Base-by-base conservation (phyloP, 2,329 filamentous ascomycete genomes). In the Chaetoscypha palmicola region DNA sequence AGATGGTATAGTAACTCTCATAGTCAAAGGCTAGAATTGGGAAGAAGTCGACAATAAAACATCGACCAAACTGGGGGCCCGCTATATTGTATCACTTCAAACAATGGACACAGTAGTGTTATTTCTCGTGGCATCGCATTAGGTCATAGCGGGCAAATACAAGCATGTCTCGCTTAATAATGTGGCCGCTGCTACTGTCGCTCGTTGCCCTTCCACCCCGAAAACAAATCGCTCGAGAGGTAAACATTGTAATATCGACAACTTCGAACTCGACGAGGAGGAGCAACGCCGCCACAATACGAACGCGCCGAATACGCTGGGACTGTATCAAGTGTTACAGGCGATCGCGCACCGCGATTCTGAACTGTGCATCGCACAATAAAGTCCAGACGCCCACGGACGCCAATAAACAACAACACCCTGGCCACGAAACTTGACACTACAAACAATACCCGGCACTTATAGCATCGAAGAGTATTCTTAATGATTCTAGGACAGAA, bases 371-470 rank as follows among this genome's bases (percentile, higher is more conserved):
- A 33, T 21, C 16, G 22, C n/a, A 22, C 21, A 23, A 21, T 36
- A 21, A 34, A n/a, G 36, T 28, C 12, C 32, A 31, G 14, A 28
- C 26, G 17, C 20, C 34, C 19, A 16, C 31, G 21, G 19, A 32
- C 30, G 35, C n/a, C 26, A 19, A 51, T 55, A 55, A 57, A 51
- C 49, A 53, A 54, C 43, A 46, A 50, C 37, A 35, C 26, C 53
- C 49, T 53, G 54, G 47, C 52, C 50, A 50, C 50, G 40, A 39
- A n/a, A n/a, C n/a, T n/a, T n/a, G n/a, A n/a, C n/a, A n/a, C n/a
- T n/a, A n/a, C n/a, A 31, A 31, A 4, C 28, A 31, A 31, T 31
- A 31, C 28, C 28, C 16, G 28, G 28, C n/a, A n/a, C n/a, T n/a
- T n/a, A n/a, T n/a, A n/a, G n/a, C n/a, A n/a, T n/a, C n/a, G n/a